These are phyloP conservation scores for Aspergillus puulaauensis DNA, from an alignment of 2,329 filamentous ascomycete species.

Conservation along the genomic window DNA sequence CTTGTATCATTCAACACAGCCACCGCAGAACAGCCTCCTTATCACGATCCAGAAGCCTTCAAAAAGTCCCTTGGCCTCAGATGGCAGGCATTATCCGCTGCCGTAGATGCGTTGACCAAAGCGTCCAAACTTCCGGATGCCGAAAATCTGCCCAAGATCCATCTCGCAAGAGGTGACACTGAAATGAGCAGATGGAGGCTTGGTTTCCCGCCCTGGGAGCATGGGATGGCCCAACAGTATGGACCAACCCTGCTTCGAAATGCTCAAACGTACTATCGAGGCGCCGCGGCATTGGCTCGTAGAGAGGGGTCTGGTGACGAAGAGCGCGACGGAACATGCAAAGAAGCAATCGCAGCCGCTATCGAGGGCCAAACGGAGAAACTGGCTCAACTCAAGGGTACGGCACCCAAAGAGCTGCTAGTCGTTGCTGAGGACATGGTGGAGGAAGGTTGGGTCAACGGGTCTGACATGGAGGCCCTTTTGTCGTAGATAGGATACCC, in stretches of 20 bases:
- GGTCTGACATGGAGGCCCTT: slow-evolving; percentile 32
- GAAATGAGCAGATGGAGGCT: slow-evolving; percentile 57
- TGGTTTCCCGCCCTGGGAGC: slow-evolving; percentile 45
- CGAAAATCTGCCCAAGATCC: slow-evolving; percentile 53
- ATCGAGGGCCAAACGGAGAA: slow-evolving; percentile 41
- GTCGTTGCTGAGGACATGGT: slow-evolving; percentile 51
- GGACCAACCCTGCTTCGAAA: slow-evolving; percentile 52
- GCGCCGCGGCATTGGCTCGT: slow-evolving; percentile 45
- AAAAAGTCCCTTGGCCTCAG: slow-evolving; percentile 35
- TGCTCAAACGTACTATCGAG: slow-evolving; percentile 58
- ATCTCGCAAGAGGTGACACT: slow-evolving; percentile 55
- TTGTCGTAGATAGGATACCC: slow-evolving; percentile 25
- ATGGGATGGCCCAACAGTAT: slow-evolving; percentile 46
- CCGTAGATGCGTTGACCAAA: slow-evolving; percentile 50
- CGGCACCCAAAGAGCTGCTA: slow-evolving; percentile 38
- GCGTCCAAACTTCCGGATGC: slow-evolving; percentile 53
- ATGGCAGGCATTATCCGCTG: slow-evolving; percentile 56
- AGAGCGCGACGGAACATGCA: slow-evolving; percentile 46
- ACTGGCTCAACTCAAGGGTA: slow-evolving; percentile 38
- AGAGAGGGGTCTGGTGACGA: slow-evolving; percentile 45
- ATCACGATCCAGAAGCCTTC: slow-evolving; percentile 28
- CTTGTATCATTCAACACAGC: slow-evolving; percentile 55
- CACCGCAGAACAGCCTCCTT: slow-evolving; percentile 35
- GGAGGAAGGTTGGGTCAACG: slow-evolving; percentile 51
- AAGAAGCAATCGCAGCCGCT: slow-evolving; percentile 50